Evolutionary conservation across 148 eudicot species (phyloP).

Genomic region (Amaranthus palmeri): DNA sequence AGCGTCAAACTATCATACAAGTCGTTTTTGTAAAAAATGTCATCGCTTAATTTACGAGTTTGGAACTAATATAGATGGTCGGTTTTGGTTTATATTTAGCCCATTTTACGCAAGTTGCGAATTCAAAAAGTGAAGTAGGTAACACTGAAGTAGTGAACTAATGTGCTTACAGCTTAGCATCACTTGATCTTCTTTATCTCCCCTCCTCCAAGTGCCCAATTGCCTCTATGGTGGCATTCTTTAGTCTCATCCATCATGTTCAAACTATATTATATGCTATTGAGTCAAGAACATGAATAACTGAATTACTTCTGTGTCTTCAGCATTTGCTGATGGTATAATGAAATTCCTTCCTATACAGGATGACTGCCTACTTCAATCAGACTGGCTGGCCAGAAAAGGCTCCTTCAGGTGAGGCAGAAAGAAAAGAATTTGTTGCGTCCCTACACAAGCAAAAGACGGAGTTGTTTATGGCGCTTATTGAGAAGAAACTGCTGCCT

Average conservation of each 20-base stretch:
- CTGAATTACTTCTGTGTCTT: background rate
- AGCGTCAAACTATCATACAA: no score
- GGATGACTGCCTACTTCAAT: conserved; percentile 98
- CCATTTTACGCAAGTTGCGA: no score
- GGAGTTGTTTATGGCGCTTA: conserved; percentile 85
- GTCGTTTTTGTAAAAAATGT: no score
- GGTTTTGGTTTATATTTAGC: no score
- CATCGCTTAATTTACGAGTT: no score
- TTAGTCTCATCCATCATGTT: background rate
- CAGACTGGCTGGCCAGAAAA: conserved; percentile 91
- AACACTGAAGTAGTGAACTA: no score
- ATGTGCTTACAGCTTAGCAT: background rate
- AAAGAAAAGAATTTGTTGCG: conserved; percentile 78
- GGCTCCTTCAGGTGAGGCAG: conserved; percentile 77
- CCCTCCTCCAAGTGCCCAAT: background rate
- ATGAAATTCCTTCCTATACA: conserved; percentile 19
- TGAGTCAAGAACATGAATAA: background rate
- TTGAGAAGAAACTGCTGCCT: conserved; percentile 89
- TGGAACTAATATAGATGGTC: no score
- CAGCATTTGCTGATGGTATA: background rate
- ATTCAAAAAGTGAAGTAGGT: no score
- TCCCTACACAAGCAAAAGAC: conserved; percentile 95
- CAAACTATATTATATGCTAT: background rate
- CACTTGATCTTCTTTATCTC: background rate
- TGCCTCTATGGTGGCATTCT: background rate